Evolutionary conservation across 1,284 basidiomycete genomes (phyloP).

Genomic region (Agroathelia rolfsii): DNA sequence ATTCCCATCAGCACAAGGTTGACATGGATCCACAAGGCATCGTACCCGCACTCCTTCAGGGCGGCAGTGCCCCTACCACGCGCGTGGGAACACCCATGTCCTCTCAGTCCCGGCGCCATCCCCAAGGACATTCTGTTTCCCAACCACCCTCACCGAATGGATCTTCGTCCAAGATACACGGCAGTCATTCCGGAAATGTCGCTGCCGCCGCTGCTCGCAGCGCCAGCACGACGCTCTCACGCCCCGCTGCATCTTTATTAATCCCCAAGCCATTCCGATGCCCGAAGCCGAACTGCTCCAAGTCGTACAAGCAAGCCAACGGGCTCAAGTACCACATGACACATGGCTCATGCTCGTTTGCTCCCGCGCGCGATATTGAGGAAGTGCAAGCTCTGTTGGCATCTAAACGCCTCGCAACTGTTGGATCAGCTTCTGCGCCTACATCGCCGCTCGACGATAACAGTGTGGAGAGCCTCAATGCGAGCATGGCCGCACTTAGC

Average conservation of each 20-base stretch:
- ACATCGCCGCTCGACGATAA: too few relatives aligned
- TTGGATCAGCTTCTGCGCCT: too few relatives aligned
- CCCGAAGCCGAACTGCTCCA: conserved; percentile 95
- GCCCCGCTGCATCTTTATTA: conserved; percentile 31
- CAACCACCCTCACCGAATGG: conserved; percentile 11
- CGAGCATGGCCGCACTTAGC: conserved; percentile 30
- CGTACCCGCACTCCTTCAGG: conserved; percentile 55
- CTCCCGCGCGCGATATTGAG: conserved; percentile 72
- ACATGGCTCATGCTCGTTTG: conserved; percentile 89
- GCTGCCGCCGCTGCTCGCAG: too few relatives aligned
- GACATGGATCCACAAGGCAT: too few relatives aligned
- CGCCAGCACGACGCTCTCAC: conserved; percentile 38
- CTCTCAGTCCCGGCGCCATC: conserved; percentile 23
- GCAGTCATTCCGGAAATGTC: too few relatives aligned
- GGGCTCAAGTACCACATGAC: conserved; percentile 96
- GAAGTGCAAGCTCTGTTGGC: conserved; percentile 60
- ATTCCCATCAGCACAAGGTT: too few relatives aligned
- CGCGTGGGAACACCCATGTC: conserved; percentile 10
- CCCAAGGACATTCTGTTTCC: conserved; percentile 12
- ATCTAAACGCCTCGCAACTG: conserved; percentile 35
- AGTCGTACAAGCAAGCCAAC: conserved; percentile 97
- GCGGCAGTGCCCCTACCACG: conserved; percentile 26
- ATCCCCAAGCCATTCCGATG: conserved; percentile 89
- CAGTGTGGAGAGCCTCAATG: conserved; percentile 12
- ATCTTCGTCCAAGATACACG: conserved; percentile 13